Conservation (phyloP, 176 grass and related monocot species). For the Microstegium vimineum region DNA sequence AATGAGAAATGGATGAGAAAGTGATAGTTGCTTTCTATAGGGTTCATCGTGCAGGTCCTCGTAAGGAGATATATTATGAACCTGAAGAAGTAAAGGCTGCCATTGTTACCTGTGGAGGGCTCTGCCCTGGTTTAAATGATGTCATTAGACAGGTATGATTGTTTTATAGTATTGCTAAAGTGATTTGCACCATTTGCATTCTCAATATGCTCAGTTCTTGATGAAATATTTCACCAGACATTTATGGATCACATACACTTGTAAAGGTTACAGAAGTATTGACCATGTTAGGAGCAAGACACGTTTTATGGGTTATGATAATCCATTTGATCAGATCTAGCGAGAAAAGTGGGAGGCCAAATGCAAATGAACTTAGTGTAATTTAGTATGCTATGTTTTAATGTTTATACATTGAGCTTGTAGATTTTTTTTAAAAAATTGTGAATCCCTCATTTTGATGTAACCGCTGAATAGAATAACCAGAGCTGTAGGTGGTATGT, state of each 20-base stretch:
- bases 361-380: neutral
- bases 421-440: neutral
- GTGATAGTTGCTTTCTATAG: constrained; percentile 41
- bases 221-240: neutral
- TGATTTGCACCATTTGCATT: neutral
- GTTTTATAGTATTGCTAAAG: neutral
- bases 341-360: neutral
- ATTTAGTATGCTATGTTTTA: neutral
- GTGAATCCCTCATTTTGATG: neutral
- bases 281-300: neutral
- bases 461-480: neutral
- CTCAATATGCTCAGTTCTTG: neutral
- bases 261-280: neutral
- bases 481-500: neutral
- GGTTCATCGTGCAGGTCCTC: constrained; percentile 90
- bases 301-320: neutral
- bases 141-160: constrained; percentile 83
- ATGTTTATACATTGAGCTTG: neutral
- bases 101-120: constrained; percentile 95
- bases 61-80: constrained; percentile 93
- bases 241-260: neutral
- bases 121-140: constrained; percentile 97
- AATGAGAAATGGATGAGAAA: neutral
- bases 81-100: constrained; percentile 93
- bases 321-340: neutral